Percentiles rank a stretch among this genome's conserved stretches.
Conservation (phyloP, 768 basidiomycete species). For the Punctularia strigosozonata region DNA sequence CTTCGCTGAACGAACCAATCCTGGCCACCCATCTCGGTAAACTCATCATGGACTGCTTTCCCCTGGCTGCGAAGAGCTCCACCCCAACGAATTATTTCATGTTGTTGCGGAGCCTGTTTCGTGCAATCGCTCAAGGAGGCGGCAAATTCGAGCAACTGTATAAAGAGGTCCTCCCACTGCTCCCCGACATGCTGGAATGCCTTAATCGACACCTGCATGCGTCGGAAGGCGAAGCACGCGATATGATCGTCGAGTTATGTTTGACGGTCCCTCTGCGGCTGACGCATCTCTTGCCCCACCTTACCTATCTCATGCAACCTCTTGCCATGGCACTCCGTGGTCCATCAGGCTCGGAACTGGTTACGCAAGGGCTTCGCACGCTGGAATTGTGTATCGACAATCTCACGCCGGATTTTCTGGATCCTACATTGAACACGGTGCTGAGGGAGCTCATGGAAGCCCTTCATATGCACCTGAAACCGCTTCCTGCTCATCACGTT, state of each 20-base stretch:
- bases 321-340: slow-evolving; percentile 85
- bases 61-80: slow-evolving; percentile 81
- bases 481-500: slow-evolving; percentile 77
- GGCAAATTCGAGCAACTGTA: slow-evolving; percentile 91
- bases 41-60: slow-evolving; percentile 93
- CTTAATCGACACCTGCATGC: slow-evolving; percentile 82
- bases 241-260: slow-evolving; percentile 94
- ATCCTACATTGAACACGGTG: slow-evolving; percentile 89
- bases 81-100: slow-evolving; percentile 91
- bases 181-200: slow-evolving; percentile 95
- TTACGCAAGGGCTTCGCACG: slow-evolving; percentile 91
- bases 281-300: slow-evolving; percentile 90
- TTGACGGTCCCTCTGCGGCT: slow-evolving; percentile 92
- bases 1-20: slow-evolving; percentile 76
- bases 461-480: slow-evolving; percentile 82
- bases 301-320: slow-evolving; percentile 93
- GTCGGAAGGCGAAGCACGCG: slow-evolving; percentile 70
- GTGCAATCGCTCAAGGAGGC: slow-evolving; percentile 84
- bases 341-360: slow-evolving; percentile 75
- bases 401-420: slow-evolving; percentile 93
- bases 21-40: slow-evolving; percentile 89
- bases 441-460: slow-evolving; percentile 92
- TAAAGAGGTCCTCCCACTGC: slow-evolving; percentile 89
- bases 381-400: slow-evolving; percentile 99
- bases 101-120: slow-evolving; percentile 83